A percentile compares a stretch with the other conserved stretches of the same genome.
phyloP scores from a whole-genome alignment of 495 filamentous ascomycete species.

The Penicillium paxilli region DNA sequence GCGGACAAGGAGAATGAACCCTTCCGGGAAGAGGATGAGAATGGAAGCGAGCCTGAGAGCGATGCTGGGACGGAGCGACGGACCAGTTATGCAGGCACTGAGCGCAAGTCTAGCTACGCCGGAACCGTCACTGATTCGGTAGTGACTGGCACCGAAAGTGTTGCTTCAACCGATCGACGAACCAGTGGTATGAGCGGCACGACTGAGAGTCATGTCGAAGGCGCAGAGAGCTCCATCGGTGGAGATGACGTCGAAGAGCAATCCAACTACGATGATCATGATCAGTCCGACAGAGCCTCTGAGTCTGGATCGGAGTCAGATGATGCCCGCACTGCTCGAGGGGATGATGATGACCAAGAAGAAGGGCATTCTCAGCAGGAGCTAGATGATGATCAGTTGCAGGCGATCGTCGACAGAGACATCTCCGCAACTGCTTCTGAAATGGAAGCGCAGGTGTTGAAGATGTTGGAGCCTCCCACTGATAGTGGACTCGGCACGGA shows the following conservation, averaged over 20 bases:
- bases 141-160: slow-evolving; percentile 48
- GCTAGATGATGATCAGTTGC: slow-evolving; percentile 14
- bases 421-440: slow-evolving; percentile 31
- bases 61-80: slow-evolving; percentile 55
- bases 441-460: slow-evolving; percentile 27
- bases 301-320: slow-evolving; percentile 11
- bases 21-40: slow-evolving; percentile 55
- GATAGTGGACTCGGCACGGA: slow-evolving; percentile 50
- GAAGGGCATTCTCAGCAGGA: slow-evolving; percentile 12
- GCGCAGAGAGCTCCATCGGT: slow-evolving; percentile 16
- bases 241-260: slow-evolving; percentile 3
- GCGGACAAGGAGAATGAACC: slow-evolving; percentile 64
- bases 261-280: slow-evolving; percentile 5
- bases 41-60: slow-evolving; percentile 43
- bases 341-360: slow-evolving; percentile 10
- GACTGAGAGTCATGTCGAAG: slow-evolving; percentile 9
- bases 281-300: slow-evolving; percentile 3
- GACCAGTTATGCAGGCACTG: slow-evolving; percentile 43
- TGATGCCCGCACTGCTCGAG: slow-evolving; percentile 18
- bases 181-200: slow-evolving; percentile 50
- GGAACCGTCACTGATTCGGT: slow-evolving; percentile 49
- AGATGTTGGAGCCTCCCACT: slow-evolving; percentile 34
- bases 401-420: slow-evolving; percentile 12
- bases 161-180: slow-evolving; percentile 48
- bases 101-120: slow-evolving; percentile 39